Base-by-base conservation (phyloP, 306 rosid species). In the Dryas octopetala region DNA sequence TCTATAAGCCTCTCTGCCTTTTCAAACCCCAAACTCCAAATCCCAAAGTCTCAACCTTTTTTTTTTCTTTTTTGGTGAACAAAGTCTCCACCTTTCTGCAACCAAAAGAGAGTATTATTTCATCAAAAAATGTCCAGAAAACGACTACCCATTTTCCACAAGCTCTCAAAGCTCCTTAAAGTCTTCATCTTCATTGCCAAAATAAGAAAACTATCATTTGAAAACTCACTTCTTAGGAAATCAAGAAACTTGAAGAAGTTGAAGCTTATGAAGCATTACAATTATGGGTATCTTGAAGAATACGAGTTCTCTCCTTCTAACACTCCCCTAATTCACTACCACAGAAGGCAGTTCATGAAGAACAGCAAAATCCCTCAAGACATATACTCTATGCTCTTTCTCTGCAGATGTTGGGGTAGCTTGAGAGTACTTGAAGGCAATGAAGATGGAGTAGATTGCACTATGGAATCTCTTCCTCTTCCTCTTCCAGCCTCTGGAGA, bases 281-380 rank as follows among this genome's bases (percentile, higher is more conserved):
- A 83, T 48, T 74, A 82, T 45, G 85, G 86, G 60, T 84, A 76
- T 60, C 70, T 70, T 6, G 74, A 71, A 6, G 86, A 84, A 19
- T 79, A 82, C 38, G 80, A 88, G 61, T 85, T 88, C 72, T 87
- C 91, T 0, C 77, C 89, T 14, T 86, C 97, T 5, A 81, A 70
- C 75, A 80, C 83, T 82, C 91, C 88, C 58, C 85, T 83, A 47
- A 80, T 88, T 71, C 83, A 48, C 10, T 74, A 47, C 81, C 77
- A 4, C 15, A 44, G 65, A 67, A 79, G 55, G 51, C 61, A 78
- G 10, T 71, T 74, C 51, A 66, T 4, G 48, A 60, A 62, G 70
- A 79, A 13, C 45, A 71, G 69, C 44, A 44, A 12, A 66, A 61
- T 74, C 32, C 63, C 47, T 40, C 40, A 46, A 47, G 68, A 75